Conservation (phyloP, 306 rosid species). For the Pyrus communis region DNA sequence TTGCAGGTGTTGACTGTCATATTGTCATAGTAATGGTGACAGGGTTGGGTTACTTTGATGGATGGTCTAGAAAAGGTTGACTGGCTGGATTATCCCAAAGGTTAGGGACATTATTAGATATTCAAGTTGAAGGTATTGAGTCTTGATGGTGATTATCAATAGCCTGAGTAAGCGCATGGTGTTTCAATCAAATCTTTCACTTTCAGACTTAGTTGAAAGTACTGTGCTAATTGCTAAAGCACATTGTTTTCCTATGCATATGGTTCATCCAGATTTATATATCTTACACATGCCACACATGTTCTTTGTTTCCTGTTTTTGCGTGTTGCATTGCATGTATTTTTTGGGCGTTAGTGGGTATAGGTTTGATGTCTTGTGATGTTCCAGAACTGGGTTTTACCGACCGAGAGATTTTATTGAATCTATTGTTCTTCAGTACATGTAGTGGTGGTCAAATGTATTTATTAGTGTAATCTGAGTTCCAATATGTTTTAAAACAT, state of each 20-base stretch:
- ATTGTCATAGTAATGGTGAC: neutral
- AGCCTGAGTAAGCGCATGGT: neutral
- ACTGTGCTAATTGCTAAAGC: neutral
- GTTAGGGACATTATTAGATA: neutral
- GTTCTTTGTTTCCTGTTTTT: neutral
- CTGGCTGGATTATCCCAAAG: neutral
- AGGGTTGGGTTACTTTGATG: neutral
- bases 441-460: neutral
- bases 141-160: neutral
- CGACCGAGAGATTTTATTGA: neutral
- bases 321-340: neutral
- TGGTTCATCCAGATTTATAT: neutral
- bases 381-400: conserved; percentile 9
- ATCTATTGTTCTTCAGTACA: neutral
- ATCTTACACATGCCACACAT: neutral
- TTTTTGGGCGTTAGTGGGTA: neutral
- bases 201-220: neutral
- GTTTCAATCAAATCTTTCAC: neutral
- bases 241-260: neutral
- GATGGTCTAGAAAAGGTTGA: neutral
- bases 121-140: neutral
- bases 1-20: neutral
- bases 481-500: neutral
- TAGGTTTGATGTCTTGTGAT: neutral
- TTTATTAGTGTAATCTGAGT: neutral